Evolutionary conservation across 73 alveolate species (phyloP).

Genomic region (Paramecium octaurelia): DNA sequence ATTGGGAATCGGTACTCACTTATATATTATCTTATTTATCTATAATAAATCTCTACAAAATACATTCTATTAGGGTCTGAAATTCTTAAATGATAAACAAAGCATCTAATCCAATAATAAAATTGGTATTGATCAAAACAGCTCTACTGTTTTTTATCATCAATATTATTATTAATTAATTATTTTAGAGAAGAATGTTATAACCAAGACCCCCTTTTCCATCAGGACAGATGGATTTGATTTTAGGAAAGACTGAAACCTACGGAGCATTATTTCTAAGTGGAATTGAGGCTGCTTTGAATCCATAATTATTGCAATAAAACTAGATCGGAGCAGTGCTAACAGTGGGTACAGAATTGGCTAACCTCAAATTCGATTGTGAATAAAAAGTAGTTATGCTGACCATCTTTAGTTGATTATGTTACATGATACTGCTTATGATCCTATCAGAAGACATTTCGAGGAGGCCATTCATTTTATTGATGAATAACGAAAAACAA

Average conservation of each 20-base stretch:
- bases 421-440: not conserved
- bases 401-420: not conserved
- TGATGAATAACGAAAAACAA: not conserved
- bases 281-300: not conserved
- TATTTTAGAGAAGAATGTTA: not conserved
- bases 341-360: constrained; percentile 11
- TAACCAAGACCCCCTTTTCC: not conserved
- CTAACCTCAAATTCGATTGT: not conserved
- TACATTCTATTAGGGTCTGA: not conserved
- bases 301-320: not conserved
- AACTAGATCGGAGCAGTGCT: not conserved
- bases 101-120: not conserved
- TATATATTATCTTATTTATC: too few species aligned
- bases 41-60: not conserved
- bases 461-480: not conserved
- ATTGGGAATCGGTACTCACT: not conserved
- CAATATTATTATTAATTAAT: not conserved
- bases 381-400: not conserved
- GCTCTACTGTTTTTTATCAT: not conserved
- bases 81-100: not conserved
- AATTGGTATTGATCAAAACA: not conserved
- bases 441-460: not conserved
- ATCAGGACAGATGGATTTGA: constrained; percentile 3
- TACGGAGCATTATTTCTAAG: not conserved
- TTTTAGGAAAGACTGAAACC: not conserved